phyloP scores from a whole-genome alignment of 2,329 filamentous ascomycete genomes.

The Aureobasidium sp. region DNA sequence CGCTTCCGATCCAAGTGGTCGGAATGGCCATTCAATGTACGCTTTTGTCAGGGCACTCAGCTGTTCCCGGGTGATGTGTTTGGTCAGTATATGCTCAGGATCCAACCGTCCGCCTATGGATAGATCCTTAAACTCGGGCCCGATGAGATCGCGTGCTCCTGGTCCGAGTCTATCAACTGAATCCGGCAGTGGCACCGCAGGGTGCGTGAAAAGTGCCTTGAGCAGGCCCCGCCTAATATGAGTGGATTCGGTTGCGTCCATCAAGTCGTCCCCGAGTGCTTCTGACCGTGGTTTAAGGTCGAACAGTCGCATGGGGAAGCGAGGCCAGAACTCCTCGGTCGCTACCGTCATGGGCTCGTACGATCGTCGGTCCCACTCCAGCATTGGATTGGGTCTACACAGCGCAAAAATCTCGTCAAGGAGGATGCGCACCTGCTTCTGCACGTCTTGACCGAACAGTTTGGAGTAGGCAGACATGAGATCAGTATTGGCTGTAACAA shows the following conservation, averaged over 20 bases:
- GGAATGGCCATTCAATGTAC: slow-evolving; percentile 59
- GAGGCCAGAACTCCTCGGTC: slow-evolving; percentile 58
- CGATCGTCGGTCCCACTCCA: slow-evolving; percentile 61
- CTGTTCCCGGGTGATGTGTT: slow-evolving; percentile 46
- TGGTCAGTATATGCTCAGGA: slow-evolving; percentile 34
- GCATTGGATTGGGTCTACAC: slow-evolving; percentile 24
- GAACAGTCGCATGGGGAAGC: slow-evolving; percentile 49
- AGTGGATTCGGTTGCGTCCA: slow-evolving; percentile 16
- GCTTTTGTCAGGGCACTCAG: slow-evolving; percentile 49
- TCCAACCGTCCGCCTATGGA: slow-evolving; percentile 37
- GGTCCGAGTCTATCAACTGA: slow-evolving; percentile 48
- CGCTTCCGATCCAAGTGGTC: slow-evolving; percentile 16
- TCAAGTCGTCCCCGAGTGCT: slow-evolving; percentile 24
- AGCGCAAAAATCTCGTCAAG: not conserved
- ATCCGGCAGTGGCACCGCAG: slow-evolving; percentile 30
- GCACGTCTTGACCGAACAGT: not conserved
- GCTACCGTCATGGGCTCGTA: slow-evolving; percentile 59
- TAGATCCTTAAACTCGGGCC: slow-evolving; percentile 41
- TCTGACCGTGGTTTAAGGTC: slow-evolving; percentile 54
- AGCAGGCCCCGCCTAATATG: slow-evolving; percentile 38
- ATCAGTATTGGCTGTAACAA: not conserved
- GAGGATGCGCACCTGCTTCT: not conserved
- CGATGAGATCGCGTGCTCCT: slow-evolving; percentile 44
- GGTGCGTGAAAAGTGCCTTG: slow-evolving; percentile 31
- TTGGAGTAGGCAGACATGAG: not conserved